Percentiles rank a stretch among this genome's conserved stretches.
phyloP scores from a whole-genome alignment of 768 basidiomycete genomes.

The Calocera viscosa region DNA sequence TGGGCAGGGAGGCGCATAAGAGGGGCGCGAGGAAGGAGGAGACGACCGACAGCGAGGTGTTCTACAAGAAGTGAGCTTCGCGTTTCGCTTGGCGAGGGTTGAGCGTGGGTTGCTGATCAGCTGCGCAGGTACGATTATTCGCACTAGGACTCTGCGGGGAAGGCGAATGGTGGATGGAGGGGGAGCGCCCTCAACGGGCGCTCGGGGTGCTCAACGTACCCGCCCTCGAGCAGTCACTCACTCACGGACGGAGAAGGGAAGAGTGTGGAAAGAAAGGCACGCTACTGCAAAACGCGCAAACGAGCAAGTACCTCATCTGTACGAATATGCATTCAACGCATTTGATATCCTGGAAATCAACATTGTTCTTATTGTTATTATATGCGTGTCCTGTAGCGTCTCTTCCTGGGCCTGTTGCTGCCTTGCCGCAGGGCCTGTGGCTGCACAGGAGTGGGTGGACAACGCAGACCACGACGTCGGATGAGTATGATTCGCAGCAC shows the following conservation, averaged over 20 bases:
- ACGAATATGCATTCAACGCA: too few relatives aligned
- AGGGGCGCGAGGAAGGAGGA: slow-evolving; percentile 49
- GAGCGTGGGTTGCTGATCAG: neutral
- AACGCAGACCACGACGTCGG: too few relatives aligned
- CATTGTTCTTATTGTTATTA: too few relatives aligned
- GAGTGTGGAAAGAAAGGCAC: too few relatives aligned
- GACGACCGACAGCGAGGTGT: slow-evolving; percentile 64
- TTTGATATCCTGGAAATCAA: too few relatives aligned
- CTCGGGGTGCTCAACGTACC: neutral
- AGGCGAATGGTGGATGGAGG: neutral
- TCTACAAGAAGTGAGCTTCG: slow-evolving; percentile 77
- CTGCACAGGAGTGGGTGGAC: too few relatives aligned
- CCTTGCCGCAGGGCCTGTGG: too few relatives aligned
- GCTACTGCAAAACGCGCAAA: neutral
- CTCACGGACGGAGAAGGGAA: neutral
- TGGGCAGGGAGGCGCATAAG: slow-evolving; percentile 36
- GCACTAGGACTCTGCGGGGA: slow-evolving; percentile 7
- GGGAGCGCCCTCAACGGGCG: neutral
- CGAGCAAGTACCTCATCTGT: neutral
- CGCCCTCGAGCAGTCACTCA: neutral
- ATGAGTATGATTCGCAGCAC: too few relatives aligned
- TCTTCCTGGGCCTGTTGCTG: too few relatives aligned
- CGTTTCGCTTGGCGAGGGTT: too few relatives aligned
- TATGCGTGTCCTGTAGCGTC: too few relatives aligned
- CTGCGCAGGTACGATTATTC: slow-evolving; percentile 18